Evolutionary conservation across 495 filamentous ascomycete species (phyloP).

Genomic region (Corynascus novoguineensis): DNA sequence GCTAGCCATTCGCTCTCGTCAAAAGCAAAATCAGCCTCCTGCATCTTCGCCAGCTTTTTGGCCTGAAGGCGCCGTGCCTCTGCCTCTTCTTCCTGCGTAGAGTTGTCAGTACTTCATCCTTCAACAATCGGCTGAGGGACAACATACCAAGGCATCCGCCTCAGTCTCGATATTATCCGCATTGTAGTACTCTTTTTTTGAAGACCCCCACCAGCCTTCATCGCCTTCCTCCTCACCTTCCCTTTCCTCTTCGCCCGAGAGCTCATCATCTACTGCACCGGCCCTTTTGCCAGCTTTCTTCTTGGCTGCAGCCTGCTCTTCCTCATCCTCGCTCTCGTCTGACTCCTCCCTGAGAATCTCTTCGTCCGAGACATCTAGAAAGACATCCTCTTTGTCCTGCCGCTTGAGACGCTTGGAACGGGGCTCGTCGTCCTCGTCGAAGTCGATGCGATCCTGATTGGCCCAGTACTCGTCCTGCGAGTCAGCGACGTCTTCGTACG

Average conservation of each 20-base stretch:
- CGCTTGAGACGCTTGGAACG: constrained; percentile 69
- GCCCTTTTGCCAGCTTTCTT: constrained; percentile 24
- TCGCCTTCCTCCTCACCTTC: constrained; percentile 61
- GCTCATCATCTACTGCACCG: constrained; percentile 28
- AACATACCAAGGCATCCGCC: constrained; percentile 62
- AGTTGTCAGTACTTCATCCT: not conserved
- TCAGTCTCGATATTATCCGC: constrained; percentile 87
- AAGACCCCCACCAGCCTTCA: constrained; percentile 78
- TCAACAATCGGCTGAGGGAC: not conserved
- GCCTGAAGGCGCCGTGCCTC: constrained; percentile 83
- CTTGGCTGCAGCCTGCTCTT: constrained; percentile 19
- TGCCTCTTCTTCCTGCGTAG: constrained; percentile 67
- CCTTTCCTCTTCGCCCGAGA: constrained; percentile 38
- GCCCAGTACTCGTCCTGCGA: constrained; percentile 89
- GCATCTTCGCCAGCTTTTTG: constrained; percentile 80
- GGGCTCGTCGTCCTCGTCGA: constrained; percentile 74
- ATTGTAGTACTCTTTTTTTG: constrained; percentile 87
- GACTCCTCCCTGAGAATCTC: constrained; percentile 59
- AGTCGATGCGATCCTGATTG: constrained; percentile 73
- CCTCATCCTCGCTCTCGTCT: constrained; percentile 33
- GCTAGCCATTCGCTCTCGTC: constrained; percentile 79
- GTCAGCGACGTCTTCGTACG: constrained; percentile 82
- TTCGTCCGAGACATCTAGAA: constrained; percentile 73
- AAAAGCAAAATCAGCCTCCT: constrained; percentile 86
- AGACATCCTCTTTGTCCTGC: constrained; percentile 54